A percentile compares a stretch with the other conserved stretches of the same genome.
Evolutionary conservation across 208 protist species (phyloP).

Genomic region (Novymonas esmeraldas): DNA sequence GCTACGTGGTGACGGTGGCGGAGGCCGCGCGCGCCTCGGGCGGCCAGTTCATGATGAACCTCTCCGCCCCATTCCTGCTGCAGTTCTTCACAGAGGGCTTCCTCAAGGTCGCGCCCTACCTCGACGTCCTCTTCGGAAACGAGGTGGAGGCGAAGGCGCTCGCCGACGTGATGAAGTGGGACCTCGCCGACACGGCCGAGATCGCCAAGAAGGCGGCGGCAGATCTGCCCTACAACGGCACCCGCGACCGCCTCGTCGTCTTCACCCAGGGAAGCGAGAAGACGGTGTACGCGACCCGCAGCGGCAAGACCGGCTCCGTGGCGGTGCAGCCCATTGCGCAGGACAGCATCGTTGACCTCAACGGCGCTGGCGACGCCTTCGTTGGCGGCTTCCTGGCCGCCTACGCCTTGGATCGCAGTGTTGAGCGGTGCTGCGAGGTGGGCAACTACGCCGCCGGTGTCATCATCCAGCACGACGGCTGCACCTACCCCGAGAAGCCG

Average conservation of each 20-base stretch:
- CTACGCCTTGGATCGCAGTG: conserved; percentile 53
- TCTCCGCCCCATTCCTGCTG: conserved; percentile 97
- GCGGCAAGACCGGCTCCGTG: conserved; percentile 39
- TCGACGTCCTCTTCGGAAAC: conserved; percentile 97
- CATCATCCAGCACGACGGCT: conserved; percentile 95
- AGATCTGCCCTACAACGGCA: conserved; percentile 89
- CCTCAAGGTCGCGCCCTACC: conserved; percentile 88
- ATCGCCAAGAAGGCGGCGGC: conserved; percentile 75
- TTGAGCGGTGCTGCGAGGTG: conserved; percentile 87
- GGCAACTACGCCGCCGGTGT: conserved; percentile 90
- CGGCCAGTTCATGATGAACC: conserved; percentile 96
- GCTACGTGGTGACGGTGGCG: conserved; percentile 90
- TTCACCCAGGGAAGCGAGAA: conserved; percentile 94
- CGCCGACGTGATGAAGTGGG: conserved; percentile 78
- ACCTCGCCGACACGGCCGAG: conserved; percentile 66
- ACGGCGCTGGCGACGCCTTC: conserved; percentile 98
- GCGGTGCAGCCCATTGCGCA: conserved; percentile 65
- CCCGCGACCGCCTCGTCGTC: conserved; percentile 87
- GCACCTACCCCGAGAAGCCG: conserved; percentile 90
- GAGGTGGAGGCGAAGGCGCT: conserved; percentile 94
- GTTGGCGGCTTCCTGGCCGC: conserved; percentile 97
- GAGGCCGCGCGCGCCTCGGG: conserved; percentile 84
- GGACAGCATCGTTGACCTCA: conserved; percentile 97
- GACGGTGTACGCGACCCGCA: conserved; percentile 86
- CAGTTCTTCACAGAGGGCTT: conserved; percentile 95